Conservation (phyloP, 2,329 filamentous ascomycete genomes). For the Trichoderma afroharzianum region DNA sequence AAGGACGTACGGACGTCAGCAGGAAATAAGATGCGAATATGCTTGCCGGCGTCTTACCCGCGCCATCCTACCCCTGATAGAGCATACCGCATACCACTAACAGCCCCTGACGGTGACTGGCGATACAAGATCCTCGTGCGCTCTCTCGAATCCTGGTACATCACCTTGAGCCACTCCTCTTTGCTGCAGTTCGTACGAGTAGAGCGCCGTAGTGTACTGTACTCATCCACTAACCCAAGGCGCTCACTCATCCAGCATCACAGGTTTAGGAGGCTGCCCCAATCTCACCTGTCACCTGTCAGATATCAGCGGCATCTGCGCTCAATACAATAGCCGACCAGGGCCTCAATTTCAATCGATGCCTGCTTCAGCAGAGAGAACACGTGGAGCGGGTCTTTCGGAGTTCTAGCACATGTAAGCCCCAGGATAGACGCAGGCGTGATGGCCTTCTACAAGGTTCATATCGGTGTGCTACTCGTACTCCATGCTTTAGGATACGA, state of each 20-base stretch:
- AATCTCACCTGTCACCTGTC: not conserved
- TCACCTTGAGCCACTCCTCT: not conserved
- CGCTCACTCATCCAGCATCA: not conserved
- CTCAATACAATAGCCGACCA: not conserved
- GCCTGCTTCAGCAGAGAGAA: not conserved
- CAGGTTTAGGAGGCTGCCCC: not conserved
- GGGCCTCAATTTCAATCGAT: not conserved
- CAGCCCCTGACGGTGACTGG: not conserved
- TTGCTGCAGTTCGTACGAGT: not conserved
- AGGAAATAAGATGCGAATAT: constrained; percentile 2
- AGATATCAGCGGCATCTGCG: not conserved
- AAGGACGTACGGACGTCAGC: not conserved
- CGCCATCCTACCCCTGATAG: not conserved
- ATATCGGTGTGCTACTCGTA: not conserved
- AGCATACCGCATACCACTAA: not conserved
- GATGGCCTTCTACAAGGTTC: not conserved
- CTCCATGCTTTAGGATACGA: not conserved
- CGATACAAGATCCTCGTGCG: not conserved
- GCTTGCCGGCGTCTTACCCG: not conserved
- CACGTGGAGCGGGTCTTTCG: not conserved
- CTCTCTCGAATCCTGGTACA: not conserved
- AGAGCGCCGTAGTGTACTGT: not conserved
- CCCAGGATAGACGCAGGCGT: not conserved
- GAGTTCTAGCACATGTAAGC: not conserved
- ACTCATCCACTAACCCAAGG: not conserved